Base-by-base conservation (phyloP, 495 filamentous ascomycete species). In the Talaromyces nanjingensis region DNA sequence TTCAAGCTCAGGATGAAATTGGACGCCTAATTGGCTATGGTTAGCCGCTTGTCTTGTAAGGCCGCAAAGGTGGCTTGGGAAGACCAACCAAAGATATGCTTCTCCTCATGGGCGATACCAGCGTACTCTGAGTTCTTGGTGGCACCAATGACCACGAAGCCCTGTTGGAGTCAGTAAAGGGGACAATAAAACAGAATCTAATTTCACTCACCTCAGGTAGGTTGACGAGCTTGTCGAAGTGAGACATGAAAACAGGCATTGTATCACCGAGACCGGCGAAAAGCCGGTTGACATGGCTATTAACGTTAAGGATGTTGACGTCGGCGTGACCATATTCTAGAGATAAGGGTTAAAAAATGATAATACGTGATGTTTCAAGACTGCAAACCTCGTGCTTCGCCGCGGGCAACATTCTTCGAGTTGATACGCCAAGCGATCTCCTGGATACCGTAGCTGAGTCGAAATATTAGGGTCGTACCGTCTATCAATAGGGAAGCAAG, bases 381-480 rank as follows among this genome's bases (percentile, higher is more conserved):
- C 33, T 66, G 29, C 66, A 53, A 55, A 70, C 67, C 68, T 65
- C 71, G 67, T 66, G 85, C 82, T 24, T 83, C 83, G 58, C 92
- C 91, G 7, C 88, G 86, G 59, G 85, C 76, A 60, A 96, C 92
- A 64, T 93, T 90, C 18, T 78, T 74, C 55, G 83, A 81, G 62
- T 83, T 82, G 63, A 87, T 71, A 59, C 87, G 83, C 83, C 87
- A 93, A 29, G 92, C 92, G 63, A 96, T 83, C 72, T 94, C 91
- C 73, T 96, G 89, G 61, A 89, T 73, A 18, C 90, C 88, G 72
- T 93, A 96, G 74, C 88, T 89, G 65, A 96, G 90, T 42, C 92
- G 86, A 20, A 11, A 27, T 62, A 59, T 52, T 42, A 18, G 59
- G 63, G 52, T 70, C 63, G 62, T 63, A 6, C 37, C 55, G 60